These are phyloP conservation scores for Sarcodon sp. DNA, from an alignment of 768 basidiomycete species.

Conservation along the genomic window DNA sequence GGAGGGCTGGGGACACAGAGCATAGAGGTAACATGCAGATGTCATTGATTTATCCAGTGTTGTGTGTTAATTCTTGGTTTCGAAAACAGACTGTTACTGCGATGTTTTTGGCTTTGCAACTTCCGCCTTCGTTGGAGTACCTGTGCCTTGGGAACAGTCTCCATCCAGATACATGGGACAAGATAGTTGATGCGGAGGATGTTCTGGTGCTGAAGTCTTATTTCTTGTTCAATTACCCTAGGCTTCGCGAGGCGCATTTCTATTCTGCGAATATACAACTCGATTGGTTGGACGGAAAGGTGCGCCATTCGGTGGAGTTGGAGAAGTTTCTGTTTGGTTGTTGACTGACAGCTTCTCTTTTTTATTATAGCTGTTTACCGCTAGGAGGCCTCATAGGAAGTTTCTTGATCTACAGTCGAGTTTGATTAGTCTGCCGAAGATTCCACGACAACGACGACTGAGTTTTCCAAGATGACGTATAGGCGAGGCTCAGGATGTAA, in stretches of 20 bases:
- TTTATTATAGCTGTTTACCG: too few species aligned
- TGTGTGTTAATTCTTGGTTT: not conserved
- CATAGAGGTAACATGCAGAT: not conserved
- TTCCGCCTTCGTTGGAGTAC: not conserved
- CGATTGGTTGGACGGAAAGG: too few species aligned
- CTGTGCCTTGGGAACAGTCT: not conserved
- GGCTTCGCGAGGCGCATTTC: not conserved
- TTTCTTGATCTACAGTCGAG: too few species aligned
- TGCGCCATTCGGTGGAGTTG: too few species aligned
- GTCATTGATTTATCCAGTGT: not conserved
- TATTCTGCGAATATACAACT: not conserved
- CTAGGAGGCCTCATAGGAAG: too few species aligned
- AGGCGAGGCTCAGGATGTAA: too few species aligned
- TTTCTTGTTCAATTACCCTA: not conserved
- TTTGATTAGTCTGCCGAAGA: too few species aligned
- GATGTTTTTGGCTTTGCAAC: not conserved
- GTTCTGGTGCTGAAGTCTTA: not conserved
- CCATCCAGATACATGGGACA: not conserved
- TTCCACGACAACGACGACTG: too few species aligned
- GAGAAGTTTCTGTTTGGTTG: too few species aligned
- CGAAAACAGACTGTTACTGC: not conserved
- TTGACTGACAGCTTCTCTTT: too few species aligned
- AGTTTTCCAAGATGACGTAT: too few species aligned
- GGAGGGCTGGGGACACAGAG: not conserved
- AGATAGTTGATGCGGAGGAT: not conserved